Conservation (phyloP, 192 early-diverging fungal genomes). For the Entrophospora sp. region DNA sequence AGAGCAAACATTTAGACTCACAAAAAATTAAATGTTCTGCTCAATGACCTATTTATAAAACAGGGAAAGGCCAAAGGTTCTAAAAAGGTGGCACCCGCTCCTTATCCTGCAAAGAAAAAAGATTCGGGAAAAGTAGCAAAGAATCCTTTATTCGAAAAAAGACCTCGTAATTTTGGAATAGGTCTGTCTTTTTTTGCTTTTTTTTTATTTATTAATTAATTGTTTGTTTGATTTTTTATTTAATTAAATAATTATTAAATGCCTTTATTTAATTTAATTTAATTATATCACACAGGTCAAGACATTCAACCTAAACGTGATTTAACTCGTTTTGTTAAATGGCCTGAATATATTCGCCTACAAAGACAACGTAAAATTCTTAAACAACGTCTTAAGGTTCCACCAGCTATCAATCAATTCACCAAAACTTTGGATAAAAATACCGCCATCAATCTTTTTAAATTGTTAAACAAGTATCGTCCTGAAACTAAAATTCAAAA, state of each 20-base stretch:
- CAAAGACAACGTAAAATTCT: constrained; percentile 98
- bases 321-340: constrained; percentile 95
- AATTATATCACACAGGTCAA: constrained; percentile 51
- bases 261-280: too few species aligned
- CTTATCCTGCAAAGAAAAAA: constrained; percentile 66
- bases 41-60: too few species aligned
- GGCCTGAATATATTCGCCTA: constrained; percentile 98
- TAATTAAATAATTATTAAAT: too few species aligned
- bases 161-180: constrained; percentile 89
- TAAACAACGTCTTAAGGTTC: constrained; percentile 97
- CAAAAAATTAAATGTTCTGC: too few species aligned
- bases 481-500: constrained; percentile 97
- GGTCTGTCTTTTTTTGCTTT: constrained; percentile 41
- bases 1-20: too few species aligned
- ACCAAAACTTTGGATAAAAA: constrained; percentile 96
- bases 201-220: constrained; percentile 18
- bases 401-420: constrained; percentile 99
- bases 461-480: constrained; percentile 98
- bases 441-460: constrained; percentile 97
- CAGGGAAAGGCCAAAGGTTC: constrained; percentile 42
- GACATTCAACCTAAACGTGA: constrained; percentile 94
- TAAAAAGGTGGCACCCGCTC: constrained; percentile 92
- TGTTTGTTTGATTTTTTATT: neutral
- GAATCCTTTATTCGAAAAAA: constrained; percentile 93
- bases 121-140: constrained; percentile 55